Conservation (phyloP, 106 monocot species). For the Ottelia alismoides region DNA sequence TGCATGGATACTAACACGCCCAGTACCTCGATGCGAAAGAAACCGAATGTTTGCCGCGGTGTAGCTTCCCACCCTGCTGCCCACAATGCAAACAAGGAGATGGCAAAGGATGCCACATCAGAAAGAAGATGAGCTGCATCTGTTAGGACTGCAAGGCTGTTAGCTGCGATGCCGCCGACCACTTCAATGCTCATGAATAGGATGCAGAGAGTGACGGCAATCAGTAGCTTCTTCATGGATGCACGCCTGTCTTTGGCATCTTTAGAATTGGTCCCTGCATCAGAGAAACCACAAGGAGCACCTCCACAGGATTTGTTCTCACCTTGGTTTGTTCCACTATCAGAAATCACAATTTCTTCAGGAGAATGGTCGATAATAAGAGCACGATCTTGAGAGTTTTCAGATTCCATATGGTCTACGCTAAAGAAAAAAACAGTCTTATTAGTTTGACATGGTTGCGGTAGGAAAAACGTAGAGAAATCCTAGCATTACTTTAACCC, state of each 20-base stretch:
- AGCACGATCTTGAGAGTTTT: too few relatives aligned
- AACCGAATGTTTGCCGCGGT: slow-evolving; percentile 9
- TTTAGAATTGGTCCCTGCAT: neutral
- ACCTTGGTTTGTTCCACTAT: neutral
- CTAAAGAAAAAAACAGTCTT: too few relatives aligned
- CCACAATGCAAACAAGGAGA: slow-evolving; percentile 8
- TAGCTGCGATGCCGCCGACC: slow-evolving; percentile 9
- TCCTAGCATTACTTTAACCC: too few relatives aligned
- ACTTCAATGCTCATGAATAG: slow-evolving; percentile 10
- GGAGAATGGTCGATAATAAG: too few relatives aligned
- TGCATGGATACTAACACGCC: slow-evolving; percentile 9
- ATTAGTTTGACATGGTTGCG: too few relatives aligned
- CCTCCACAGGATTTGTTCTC: slow-evolving; percentile 5
- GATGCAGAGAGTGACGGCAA: slow-evolving; percentile 5
- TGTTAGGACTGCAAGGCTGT: slow-evolving; percentile 3
- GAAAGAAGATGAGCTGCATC: slow-evolving; percentile 13
- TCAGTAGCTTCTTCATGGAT: slow-evolving; percentile 1
- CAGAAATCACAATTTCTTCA: too few relatives aligned
- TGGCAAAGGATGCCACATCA: slow-evolving; percentile 6
- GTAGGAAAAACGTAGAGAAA: too few relatives aligned
- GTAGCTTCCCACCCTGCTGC: slow-evolving; percentile 11
- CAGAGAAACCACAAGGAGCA: slow-evolving; percentile 6
- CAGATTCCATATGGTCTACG: too few relatives aligned
- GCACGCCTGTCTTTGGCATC: slow-evolving; percentile 3
- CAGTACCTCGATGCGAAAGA: slow-evolving; percentile 11